These are phyloP conservation scores for Fabrea salina DNA, from an alignment of 169 alveolate species.

Conservation along the genomic window DNA sequence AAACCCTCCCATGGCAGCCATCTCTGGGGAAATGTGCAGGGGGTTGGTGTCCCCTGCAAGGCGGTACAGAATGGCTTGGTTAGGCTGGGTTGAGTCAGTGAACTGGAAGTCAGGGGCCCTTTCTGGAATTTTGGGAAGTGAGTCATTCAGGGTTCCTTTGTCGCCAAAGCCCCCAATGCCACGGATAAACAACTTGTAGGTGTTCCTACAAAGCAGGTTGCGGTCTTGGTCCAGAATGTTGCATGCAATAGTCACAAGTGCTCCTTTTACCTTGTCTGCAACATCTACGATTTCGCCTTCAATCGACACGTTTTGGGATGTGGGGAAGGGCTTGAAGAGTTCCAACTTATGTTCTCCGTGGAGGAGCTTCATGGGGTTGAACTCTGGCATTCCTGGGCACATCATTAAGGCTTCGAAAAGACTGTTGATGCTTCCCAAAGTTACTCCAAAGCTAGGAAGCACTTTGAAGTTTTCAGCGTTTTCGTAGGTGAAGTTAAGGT, in stretches of 20 bases:
- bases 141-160: conserved; percentile 44
- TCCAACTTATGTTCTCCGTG: conserved; percentile 82
- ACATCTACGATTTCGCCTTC: conserved; percentile 47
- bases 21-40: conserved; percentile 70
- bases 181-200: conserved; percentile 44
- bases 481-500: conserved; percentile 76
- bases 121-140: conserved; percentile 52
- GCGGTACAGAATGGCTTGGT: conserved; percentile 78
- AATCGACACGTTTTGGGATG: conserved; percentile 35
- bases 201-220: conserved; percentile 26
- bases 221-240: conserved; percentile 36
- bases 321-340: conserved; percentile 42
- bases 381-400: conserved; percentile 83
- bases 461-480: conserved; percentile 54
- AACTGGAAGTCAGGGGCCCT: conserved; percentile 59
- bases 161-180: conserved; percentile 79
- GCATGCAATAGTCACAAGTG: conserved; percentile 47
- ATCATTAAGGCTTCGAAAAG: conserved; percentile 46
- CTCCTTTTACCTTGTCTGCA: conserved; percentile 66
- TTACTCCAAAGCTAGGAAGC: conserved; percentile 69
- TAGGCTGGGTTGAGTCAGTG: conserved; percentile 52
- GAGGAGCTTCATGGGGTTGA: conserved; percentile 80
- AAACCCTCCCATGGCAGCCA: conserved; percentile 79
- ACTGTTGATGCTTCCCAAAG: conserved; percentile 46
- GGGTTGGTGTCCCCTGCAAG: conserved; percentile 83